These are phyloP conservation scores for Selaginella moellendorffii DNA, from an alignment of 75 land plant species.

Conservation along the genomic window DNA sequence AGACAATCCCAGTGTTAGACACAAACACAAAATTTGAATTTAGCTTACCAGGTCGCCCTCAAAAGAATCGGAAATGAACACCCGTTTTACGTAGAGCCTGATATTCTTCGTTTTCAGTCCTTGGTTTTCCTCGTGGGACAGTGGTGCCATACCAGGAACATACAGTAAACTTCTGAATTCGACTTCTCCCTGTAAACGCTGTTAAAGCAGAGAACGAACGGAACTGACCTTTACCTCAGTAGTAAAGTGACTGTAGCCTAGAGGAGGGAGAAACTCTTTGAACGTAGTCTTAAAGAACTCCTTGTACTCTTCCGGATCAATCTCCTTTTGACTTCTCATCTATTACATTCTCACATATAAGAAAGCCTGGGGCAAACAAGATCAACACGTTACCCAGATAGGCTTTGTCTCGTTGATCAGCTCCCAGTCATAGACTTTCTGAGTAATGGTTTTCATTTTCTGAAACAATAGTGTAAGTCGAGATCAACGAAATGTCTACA, in stretches of 20 bases:
- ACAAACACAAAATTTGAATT: neutral
- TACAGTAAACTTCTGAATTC: constrained; percentile 85
- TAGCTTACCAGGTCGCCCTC: constrained; percentile 88
- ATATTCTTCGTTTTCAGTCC: constrained; percentile 84
- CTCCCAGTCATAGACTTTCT: constrained; percentile 9
- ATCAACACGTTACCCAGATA: neutral
- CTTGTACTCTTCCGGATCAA: constrained; percentile 62
- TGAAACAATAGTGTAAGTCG: neutral
- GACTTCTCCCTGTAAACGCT: constrained; percentile 66
- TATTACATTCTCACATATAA: constrained; percentile 4
- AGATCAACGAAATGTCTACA: neutral
- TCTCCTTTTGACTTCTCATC: constrained; percentile 81
- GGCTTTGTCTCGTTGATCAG: constrained; percentile 12
- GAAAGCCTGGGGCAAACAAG: neutral
- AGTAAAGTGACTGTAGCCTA: constrained; percentile 71
- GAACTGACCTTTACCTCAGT: constrained; percentile 50
- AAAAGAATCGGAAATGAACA: constrained; percentile 95
- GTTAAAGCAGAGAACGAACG: neutral
- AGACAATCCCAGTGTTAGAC: neutral
- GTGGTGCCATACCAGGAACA: constrained; percentile 66
- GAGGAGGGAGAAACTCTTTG: constrained; percentile 82
- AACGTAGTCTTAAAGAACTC: constrained; percentile 85
- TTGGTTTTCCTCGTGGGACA: constrained; percentile 52
- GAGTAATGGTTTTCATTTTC: neutral
- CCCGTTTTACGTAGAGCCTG: constrained; percentile 81